phyloP scores from a whole-genome alignment of 1,284 basidiomycete species.

The Ganoderma sp. region DNA sequence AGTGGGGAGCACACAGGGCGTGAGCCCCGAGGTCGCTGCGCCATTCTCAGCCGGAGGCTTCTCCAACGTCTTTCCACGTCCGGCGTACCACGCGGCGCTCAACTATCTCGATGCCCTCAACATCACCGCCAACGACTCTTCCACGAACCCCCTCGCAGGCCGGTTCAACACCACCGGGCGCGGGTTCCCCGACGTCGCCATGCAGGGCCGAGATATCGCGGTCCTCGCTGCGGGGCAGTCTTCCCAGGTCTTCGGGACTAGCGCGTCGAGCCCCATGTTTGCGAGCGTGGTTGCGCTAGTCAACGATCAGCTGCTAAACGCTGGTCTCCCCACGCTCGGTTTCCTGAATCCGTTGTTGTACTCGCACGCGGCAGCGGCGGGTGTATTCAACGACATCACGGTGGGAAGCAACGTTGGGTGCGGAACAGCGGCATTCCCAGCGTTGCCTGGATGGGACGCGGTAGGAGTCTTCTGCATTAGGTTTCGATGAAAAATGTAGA shows the following conservation, averaged over 20 bases:
- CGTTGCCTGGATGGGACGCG: conserved; percentile 62
- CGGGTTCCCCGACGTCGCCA: conserved; percentile 36
- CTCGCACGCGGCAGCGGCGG: conserved; percentile 41
- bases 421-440: conserved; percentile 50
- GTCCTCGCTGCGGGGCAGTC: conserved; percentile 55
- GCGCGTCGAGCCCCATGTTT: conserved; percentile 63
- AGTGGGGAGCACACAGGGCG: conserved; percentile 56
- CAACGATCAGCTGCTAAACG: conserved; percentile 60
- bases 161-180: conserved; percentile 34
- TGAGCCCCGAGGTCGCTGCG: conserved; percentile 53
- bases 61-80: conserved; percentile 48
- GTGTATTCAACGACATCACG: conserved; percentile 63
- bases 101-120: conserved; percentile 35
- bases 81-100: conserved; percentile 47
- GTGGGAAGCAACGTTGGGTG: conserved; percentile 49
- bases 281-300: conserved; percentile 62
- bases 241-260: conserved; percentile 58
- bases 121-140: conserved; percentile 28
- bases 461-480: conserved; percentile 38
- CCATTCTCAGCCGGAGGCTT: conserved; percentile 52
- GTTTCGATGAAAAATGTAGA: neutral
- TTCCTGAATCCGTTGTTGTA: conserved; percentile 71
- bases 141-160: conserved; percentile 17
- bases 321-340: conserved; percentile 56
- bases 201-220: conserved; percentile 47